A percentile compares a stretch with the other conserved stretches of the same genome.
Conservation (phyloP, 352 stramenopile genomes). For the Phytopythium vexans region DNA sequence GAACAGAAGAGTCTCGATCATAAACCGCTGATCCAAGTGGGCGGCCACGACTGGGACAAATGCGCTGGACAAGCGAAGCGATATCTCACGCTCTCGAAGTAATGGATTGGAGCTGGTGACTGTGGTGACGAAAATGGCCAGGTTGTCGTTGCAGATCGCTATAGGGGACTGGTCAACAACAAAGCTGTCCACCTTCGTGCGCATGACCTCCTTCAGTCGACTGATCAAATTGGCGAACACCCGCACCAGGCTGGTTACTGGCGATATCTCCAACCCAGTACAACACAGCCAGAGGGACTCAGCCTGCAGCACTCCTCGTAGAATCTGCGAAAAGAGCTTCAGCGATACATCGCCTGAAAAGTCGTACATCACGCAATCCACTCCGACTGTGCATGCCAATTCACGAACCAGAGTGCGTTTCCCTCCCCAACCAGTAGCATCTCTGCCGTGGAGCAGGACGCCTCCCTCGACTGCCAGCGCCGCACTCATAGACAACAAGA, state of each 20-base stretch:
- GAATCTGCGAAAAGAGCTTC: slow-evolving; percentile 32
- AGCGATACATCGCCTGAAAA: slow-evolving; percentile 30
- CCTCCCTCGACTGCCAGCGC: slow-evolving; percentile 55
- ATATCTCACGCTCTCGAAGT: slow-evolving; percentile 7
- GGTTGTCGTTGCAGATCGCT: slow-evolving; percentile 29
- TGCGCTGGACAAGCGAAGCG: slow-evolving; percentile 37
- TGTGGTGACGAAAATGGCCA: slow-evolving; percentile 31
- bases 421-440: slow-evolving; percentile 15
- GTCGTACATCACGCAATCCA: slow-evolving; percentile 37
- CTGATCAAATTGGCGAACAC: slow-evolving; percentile 41
- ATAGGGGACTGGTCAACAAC: slow-evolving; percentile 29
- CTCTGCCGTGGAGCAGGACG: slow-evolving; percentile 34
- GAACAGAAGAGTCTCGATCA: slow-evolving; percentile 35
- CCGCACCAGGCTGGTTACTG: slow-evolving; percentile 17
- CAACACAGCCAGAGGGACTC: slow-evolving; percentile 40
- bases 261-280: slow-evolving; percentile 28
- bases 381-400: slow-evolving; percentile 38
- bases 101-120: too few species aligned
- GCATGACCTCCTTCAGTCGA: slow-evolving; percentile 43
- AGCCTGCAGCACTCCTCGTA: slow-evolving; percentile 36
- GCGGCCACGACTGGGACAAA: slow-evolving; percentile 42
- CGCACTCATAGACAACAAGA: slow-evolving; percentile 48
- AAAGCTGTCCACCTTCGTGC: slow-evolving; percentile 26
- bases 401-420: slow-evolving; percentile 47
- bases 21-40: slow-evolving; percentile 18